These are phyloP conservation scores for Annona cherimola DNA, from an alignment of 164 flowering plant species.

Conservation along the genomic window DNA sequence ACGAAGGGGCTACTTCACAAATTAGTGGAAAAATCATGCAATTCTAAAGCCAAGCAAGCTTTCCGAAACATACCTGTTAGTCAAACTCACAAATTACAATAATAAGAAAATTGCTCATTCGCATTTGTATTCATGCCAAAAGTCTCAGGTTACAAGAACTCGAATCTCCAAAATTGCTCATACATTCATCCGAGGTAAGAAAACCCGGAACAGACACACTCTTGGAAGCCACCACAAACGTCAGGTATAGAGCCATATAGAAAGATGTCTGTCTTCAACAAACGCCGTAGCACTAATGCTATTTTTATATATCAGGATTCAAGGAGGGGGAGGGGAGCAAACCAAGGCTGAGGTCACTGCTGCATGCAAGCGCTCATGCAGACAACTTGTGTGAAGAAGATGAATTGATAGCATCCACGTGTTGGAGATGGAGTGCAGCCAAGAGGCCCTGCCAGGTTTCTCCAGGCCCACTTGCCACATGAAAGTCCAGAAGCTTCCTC, in stretches of 20 bases:
- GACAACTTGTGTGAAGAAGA: slow-evolving; percentile 28
- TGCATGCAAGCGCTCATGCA: slow-evolving; percentile 7
- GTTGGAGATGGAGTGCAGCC: slow-evolving; percentile 71
- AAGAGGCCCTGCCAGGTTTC: slow-evolving; percentile 89
- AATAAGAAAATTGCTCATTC: too few species aligned
- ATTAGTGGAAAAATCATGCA: too few species aligned
- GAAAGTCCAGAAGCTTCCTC: slow-evolving; percentile 74
- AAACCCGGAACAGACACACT: slow-evolving; percentile 4
- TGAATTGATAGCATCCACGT: slow-evolving; percentile 22
- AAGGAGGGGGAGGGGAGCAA: not conserved
- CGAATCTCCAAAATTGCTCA: not conserved
- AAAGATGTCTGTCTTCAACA: not conserved
- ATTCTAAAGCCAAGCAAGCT: too few species aligned
- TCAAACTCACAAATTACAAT: too few species aligned
- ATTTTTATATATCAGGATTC: not conserved
- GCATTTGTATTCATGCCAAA: too few species aligned
- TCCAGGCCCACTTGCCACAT: slow-evolving; percentile 61
- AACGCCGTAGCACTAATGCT: not conserved
- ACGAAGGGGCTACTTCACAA: too few species aligned
- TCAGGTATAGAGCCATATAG: not conserved
- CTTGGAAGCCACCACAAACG: not conserved
- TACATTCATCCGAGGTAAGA: not conserved
- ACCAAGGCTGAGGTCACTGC: not conserved
- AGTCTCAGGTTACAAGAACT: too few species aligned
- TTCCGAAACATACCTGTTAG: too few species aligned